Percentiles rank a stretch among this genome's conserved stretches.
Conservation (phyloP, 768 basidiomycete genomes). For the Pleurotus salmoneostramineus region DNA sequence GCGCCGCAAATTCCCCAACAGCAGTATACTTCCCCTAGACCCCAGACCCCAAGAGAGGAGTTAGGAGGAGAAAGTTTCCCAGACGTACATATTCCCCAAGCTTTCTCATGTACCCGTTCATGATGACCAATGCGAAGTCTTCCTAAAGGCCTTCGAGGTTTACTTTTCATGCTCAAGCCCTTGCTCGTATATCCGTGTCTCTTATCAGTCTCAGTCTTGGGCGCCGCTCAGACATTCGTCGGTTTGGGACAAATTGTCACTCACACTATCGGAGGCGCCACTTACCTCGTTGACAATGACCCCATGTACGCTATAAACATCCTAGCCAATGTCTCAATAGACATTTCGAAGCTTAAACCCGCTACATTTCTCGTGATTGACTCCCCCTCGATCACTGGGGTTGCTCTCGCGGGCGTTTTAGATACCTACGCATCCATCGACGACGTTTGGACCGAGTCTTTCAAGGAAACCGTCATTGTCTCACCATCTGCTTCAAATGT, state of each 20-base stretch:
- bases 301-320: not conserved
- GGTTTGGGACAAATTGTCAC: not conserved
- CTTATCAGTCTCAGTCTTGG: too few relatives aligned
- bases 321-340: not conserved
- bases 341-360: not conserved
- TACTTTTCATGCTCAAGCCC: too few relatives aligned
- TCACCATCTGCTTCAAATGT: not conserved
- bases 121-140: too few relatives aligned
- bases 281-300: not conserved
- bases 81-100: too few relatives aligned
- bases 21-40: too few relatives aligned
- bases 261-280: not conserved
- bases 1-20: too few relatives aligned
- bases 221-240: too few relatives aligned
- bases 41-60: too few relatives aligned
- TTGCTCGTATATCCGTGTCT: too few relatives aligned
- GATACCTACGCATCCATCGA: not conserved
- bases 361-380: not conserved
- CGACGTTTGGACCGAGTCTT: not conserved
- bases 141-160: too few relatives aligned
- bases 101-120: too few relatives aligned
- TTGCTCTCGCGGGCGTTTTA: not conserved
- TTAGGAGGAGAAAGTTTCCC: too few relatives aligned
- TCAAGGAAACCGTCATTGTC: not conserved
- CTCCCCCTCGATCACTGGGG: not conserved